A percentile compares a stretch with the other conserved stretches of the same genome.
Conservation (phyloP, 495 filamentous ascomycete genomes). For the Trichoderma asperelloides region DNA sequence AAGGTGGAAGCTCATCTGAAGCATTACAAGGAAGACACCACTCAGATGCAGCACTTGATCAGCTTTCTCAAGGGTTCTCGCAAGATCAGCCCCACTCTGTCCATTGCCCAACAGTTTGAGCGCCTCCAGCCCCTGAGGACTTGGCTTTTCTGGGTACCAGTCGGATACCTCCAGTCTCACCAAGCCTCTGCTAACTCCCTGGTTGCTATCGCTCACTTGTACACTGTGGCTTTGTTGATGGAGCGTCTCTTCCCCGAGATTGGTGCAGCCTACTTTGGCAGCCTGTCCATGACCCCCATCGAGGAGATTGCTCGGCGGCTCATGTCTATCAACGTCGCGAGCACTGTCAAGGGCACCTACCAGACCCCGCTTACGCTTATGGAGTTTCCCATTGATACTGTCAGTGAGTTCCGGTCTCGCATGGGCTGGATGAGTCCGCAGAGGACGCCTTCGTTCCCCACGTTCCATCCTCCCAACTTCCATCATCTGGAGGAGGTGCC, state of each 20-base stretch:
- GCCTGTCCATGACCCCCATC: constrained; percentile 62
- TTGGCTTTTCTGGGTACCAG: constrained; percentile 94
- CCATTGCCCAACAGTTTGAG: constrained; percentile 75
- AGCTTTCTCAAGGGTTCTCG: constrained; percentile 73
- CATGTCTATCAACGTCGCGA: constrained; percentile 37
- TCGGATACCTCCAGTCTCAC: constrained; percentile 52
- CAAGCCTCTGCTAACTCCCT: constrained; percentile 55
- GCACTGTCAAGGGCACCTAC: constrained; percentile 32
- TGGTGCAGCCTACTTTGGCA: constrained; percentile 76
- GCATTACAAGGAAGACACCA: constrained; percentile 63
- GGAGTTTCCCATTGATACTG: constrained; percentile 55
- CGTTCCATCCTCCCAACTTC: constrained; percentile 38
- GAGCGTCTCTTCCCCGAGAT: constrained; percentile 88
- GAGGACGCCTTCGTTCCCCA: constrained; percentile 45
- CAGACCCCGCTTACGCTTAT: constrained; percentile 48
- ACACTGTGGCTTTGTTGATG: constrained; percentile 74
- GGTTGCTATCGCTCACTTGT: constrained; percentile 83
- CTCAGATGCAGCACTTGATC: constrained; percentile 67
- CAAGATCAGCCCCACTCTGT: constrained; percentile 61
- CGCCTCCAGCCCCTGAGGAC: constrained; percentile 74
- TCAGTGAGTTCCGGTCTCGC: constrained; percentile 48
- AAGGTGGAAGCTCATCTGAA: constrained; percentile 61
- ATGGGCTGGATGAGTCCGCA: constrained; percentile 52
- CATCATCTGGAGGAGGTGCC: constrained; percentile 32
- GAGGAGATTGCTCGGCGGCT: constrained; percentile 67